phyloP scores from a whole-genome alignment of 2,329 filamentous ascomycete genomes.

The Raffaelea deltoideospora region DNA sequence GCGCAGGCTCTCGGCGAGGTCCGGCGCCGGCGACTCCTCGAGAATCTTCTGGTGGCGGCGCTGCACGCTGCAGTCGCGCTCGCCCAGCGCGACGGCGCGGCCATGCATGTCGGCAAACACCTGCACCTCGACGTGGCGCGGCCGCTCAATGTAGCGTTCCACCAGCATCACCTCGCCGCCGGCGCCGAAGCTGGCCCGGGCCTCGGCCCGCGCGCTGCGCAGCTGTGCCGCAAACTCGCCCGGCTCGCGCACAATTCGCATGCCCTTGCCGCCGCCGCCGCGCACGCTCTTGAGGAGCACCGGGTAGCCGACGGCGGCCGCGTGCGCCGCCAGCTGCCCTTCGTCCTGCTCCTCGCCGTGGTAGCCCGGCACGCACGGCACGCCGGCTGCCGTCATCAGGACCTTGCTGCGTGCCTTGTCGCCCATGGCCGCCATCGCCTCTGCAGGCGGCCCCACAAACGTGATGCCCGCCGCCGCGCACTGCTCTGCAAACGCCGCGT shows the following conservation, averaged over 20 bases:
- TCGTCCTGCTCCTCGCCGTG: slow-evolving; percentile 72
- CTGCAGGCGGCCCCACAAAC: slow-evolving; percentile 81
- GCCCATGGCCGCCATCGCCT: slow-evolving; percentile 78
- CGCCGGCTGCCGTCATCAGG: slow-evolving; percentile 90
- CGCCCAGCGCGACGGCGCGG: slow-evolving; percentile 68
- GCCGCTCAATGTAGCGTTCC: slow-evolving; percentile 66
- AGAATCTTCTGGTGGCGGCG: slow-evolving; percentile 81
- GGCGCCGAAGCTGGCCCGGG: slow-evolving; percentile 66
- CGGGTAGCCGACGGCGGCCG: slow-evolving; percentile 52
- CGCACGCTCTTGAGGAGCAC: slow-evolving; percentile 69
- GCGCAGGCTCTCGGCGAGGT: slow-evolving; percentile 40
- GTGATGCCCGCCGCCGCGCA: slow-evolving; percentile 82
- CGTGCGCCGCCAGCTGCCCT: slow-evolving; percentile 45
- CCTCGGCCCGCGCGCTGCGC: slow-evolving; percentile 58
- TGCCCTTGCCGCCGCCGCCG: slow-evolving; percentile 72
- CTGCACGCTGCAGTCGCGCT: slow-evolving; percentile 80
- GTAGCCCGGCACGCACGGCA: slow-evolving; percentile 92
- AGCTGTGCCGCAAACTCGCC: slow-evolving; percentile 58
- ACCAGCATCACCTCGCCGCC: slow-evolving; percentile 68
- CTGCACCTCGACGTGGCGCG: slow-evolving; percentile 79
- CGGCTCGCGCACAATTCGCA: slow-evolving; percentile 56
- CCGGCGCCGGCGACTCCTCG: slow-evolving; percentile 73
- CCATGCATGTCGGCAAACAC: slow-evolving; percentile 74
- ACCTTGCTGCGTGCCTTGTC: slow-evolving; percentile 89
- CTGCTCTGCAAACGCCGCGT: slow-evolving; percentile 74